Conservation (phyloP, 2,329 filamentous ascomycete genomes). For the Aspergillus aculeatus region DNA sequence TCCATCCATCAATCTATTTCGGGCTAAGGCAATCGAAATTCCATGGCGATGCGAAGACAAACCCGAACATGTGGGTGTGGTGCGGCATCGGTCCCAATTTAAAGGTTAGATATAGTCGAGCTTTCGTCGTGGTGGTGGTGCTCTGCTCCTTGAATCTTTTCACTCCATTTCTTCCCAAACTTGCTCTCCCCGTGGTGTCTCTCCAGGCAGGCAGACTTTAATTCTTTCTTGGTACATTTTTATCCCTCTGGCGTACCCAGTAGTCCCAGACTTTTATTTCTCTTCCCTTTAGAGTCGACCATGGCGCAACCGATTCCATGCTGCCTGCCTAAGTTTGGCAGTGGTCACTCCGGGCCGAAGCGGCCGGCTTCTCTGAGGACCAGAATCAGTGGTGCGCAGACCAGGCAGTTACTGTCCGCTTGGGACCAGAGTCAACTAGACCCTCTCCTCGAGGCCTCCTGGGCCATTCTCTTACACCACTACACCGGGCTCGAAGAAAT, state of each 20-base stretch:
- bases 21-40: constrained; percentile 1
- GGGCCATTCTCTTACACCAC: constrained; percentile 47
- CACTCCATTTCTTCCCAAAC: not conserved
- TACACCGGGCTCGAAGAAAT: constrained; percentile 51
- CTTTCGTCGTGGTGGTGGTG: not conserved
- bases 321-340: constrained; percentile 36
- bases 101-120: constrained; percentile 12
- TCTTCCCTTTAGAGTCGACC: constrained; percentile 10
- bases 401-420: constrained; percentile 32
- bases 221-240: not conserved
- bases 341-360: constrained; percentile 28
- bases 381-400: constrained; percentile 30
- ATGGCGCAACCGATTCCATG: constrained; percentile 34
- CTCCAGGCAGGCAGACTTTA: not conserved
- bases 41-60: not conserved
- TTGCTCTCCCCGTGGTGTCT: not conserved
- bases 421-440: constrained; percentile 28
- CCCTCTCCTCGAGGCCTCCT: constrained; percentile 42
- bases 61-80: not conserved
- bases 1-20: constrained; percentile 12
- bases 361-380: constrained; percentile 38
- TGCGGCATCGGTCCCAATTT: constrained; percentile 10
- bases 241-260: not conserved
- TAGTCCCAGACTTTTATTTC: not conserved
- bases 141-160: not conserved